Evolutionary conservation across 306 rosid genomes (phyloP).

Genomic region (Inga leiocalycina): DNA sequence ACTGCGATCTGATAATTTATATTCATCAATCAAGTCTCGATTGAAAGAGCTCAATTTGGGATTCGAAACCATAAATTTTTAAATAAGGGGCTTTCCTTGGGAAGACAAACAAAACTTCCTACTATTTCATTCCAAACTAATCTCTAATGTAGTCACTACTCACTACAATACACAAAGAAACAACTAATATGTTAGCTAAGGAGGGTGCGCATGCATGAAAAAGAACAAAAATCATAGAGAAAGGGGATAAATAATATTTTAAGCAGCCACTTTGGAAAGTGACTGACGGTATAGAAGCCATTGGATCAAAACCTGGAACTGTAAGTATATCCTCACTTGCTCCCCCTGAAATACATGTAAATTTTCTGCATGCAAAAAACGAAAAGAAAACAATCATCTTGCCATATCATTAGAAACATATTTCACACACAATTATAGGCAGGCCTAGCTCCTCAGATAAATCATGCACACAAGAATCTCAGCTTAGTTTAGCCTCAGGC

Average conservation of each 20-base stretch:
- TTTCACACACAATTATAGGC: neutral
- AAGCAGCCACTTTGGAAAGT: conserved; percentile 40
- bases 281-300: conserved; percentile 29
- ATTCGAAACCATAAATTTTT: neutral
- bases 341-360: conserved; percentile 88
- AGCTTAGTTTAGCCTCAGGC: conserved; percentile 1
- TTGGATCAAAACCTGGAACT: conserved; percentile 29
- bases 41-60: too few relatives aligned
- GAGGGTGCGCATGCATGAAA: neutral
- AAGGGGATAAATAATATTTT: conserved; percentile 31
- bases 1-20: neutral
- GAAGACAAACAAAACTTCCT: conserved; percentile 16
- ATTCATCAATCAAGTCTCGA: neutral
- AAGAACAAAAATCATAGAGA: conserved; percentile 3
- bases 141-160: conserved; percentile 26
- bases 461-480: neutral
- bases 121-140: conserved; percentile 29
- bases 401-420: neutral
- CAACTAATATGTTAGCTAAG: conserved; percentile 19
- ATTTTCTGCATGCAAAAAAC: conserved; percentile 70
- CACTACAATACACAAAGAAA: conserved; percentile 24
- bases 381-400: conserved; percentile 7
- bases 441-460: conserved; percentile 7
- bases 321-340: conserved; percentile 55
- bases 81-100: neutral